Conservation (phyloP, 1,284 basidiomycete genomes). For the Pterula multifida region DNA sequence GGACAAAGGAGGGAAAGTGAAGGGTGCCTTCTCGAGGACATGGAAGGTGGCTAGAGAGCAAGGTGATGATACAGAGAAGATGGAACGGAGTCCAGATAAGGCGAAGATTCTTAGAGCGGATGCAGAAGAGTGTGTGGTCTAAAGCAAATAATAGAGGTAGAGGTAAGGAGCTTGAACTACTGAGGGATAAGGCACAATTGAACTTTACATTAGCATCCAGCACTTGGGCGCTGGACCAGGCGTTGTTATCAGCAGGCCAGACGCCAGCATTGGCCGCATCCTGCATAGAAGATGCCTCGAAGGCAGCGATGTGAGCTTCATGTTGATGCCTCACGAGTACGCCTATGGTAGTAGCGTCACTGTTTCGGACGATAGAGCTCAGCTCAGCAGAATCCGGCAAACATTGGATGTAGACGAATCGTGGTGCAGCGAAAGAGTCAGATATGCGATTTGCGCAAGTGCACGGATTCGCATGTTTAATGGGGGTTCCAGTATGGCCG, state of each 20-base stretch:
- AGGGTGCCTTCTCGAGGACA: neutral
- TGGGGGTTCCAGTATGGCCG: neutral
- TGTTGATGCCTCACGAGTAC: neutral
- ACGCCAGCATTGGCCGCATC: neutral
- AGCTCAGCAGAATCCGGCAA: neutral
- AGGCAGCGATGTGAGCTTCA: neutral
- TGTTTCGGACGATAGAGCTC: neutral
- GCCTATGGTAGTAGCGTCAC: neutral
- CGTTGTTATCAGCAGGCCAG: neutral
- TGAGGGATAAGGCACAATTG: neutral
- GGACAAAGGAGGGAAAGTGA: neutral
- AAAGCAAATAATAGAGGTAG: neutral
- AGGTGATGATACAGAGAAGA: neutral
- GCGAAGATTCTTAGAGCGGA: neutral
- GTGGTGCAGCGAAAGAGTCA: neutral
- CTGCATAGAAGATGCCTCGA: constrained; percentile 1
- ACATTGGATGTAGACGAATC: neutral
- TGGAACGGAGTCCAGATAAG: neutral
- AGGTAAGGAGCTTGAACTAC: neutral
- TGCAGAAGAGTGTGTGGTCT: neutral
- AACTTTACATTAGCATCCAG: neutral
- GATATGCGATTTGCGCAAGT: neutral
- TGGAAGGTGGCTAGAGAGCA: neutral
- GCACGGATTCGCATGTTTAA: neutral
- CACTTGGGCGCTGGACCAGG: neutral